Evolutionary conservation across 2,329 filamentous ascomycete genomes (phyloP).

Genomic region (Sclerotinia minor): DNA sequence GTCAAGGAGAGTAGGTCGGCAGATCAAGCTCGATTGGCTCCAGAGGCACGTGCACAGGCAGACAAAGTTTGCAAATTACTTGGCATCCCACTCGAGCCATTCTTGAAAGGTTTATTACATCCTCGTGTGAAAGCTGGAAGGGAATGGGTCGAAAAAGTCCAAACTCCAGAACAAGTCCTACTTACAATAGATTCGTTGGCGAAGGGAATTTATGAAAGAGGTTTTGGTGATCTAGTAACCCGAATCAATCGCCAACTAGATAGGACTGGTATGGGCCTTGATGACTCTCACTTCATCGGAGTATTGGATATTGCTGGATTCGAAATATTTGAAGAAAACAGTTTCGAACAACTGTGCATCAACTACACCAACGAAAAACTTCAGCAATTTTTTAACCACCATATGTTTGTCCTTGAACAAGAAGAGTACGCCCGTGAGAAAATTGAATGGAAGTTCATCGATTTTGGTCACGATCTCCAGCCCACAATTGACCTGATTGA

Average conservation of each 20-base stretch:
- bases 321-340: conserved; percentile 97
- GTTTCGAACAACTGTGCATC: conserved; percentile 98
- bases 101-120: conserved; percentile 84
- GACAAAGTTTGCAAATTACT: conserved; percentile 79
- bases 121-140: conserved; percentile 92
- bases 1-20: conserved; percentile 86
- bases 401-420: conserved; percentile 99
- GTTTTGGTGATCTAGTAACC: conserved; percentile 87
- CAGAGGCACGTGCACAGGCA: conserved; percentile 73
- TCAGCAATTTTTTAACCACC: conserved; percentile 99
- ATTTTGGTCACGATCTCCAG: conserved; percentile 95
- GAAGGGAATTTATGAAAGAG: conserved; percentile 96
- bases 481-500: conserved; percentile 98
- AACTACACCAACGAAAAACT: conserved; percentile 99
- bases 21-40: conserved; percentile 82
- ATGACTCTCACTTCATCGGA: conserved; percentile 94
- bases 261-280: conserved; percentile 74
- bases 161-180: conserved; percentile 94
- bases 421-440: conserved; percentile 97
- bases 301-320: conserved; percentile 99
- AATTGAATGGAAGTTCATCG: conserved; percentile 99
- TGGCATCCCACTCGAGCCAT: conserved; percentile 80
- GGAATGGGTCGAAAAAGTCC: conserved; percentile 98
- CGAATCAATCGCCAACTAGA: conserved; percentile 92
- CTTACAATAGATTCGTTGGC: conserved; percentile 86